Percentiles rank a stretch among this genome's conserved stretches.
Evolutionary conservation across 768 basidiomycete genomes (phyloP).

Genomic region (Auricularia heimuer): DNA sequence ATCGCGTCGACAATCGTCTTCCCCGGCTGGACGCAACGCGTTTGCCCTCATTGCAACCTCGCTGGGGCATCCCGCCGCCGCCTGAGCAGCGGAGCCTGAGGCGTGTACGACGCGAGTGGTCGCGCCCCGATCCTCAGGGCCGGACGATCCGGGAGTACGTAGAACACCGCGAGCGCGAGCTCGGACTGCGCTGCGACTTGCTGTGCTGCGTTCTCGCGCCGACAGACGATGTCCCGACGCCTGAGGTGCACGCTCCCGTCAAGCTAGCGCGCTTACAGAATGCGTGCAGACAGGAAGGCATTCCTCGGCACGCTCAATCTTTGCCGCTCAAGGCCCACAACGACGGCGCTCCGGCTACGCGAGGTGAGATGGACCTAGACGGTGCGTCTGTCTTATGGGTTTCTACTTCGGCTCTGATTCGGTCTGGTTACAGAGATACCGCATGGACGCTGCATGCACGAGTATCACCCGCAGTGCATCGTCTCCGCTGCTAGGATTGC

Average conservation of each 20-base stretch:
- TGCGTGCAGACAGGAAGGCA: not conserved
- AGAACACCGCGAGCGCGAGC: slow-evolving; percentile 62
- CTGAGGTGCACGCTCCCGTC: slow-evolving; percentile 15
- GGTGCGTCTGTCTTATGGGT: too few species aligned
- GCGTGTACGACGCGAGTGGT: slow-evolving; percentile 36
- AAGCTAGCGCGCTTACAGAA: slow-evolving; percentile 11
- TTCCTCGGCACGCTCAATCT: too few species aligned
- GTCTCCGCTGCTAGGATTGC: slow-evolving; percentile 58
- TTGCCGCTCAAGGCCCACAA: too few species aligned
- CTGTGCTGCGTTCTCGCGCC: slow-evolving; percentile 67
- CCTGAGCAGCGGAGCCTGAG: not conserved
- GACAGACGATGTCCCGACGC: slow-evolving; percentile 57
- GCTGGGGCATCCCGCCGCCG: not conserved
- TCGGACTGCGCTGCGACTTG: slow-evolving; percentile 63
- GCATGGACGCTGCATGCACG: slow-evolving; percentile 40
- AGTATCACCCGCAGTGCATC: slow-evolving; percentile 64
- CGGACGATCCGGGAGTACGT: slow-evolving; percentile 62
- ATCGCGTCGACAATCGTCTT: slow-evolving; percentile 10
- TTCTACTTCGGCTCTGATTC: too few species aligned
- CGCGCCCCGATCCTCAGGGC: slow-evolving; percentile 50
- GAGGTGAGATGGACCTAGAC: too few species aligned
- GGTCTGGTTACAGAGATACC: too few species aligned
- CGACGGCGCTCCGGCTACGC: too few species aligned
- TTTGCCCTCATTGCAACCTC: not conserved
- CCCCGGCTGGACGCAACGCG: not conserved